phyloP scores from a whole-genome alignment of 495 filamentous ascomycete genomes.

The Lindgomyces ingoldianus region DNA sequence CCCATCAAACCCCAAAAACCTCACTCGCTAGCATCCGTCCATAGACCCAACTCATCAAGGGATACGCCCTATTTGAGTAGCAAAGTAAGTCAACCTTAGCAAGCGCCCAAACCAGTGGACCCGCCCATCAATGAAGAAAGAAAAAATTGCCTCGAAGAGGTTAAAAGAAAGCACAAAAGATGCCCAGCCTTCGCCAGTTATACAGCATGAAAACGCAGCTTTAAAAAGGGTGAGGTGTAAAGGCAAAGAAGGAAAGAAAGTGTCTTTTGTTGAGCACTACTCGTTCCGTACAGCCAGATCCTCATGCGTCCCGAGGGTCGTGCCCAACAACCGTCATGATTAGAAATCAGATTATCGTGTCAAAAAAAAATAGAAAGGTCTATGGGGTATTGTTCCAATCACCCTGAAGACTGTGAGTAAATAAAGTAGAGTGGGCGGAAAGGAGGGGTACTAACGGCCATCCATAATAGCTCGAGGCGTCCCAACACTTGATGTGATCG shows the following conservation, averaged over 20 bases:
- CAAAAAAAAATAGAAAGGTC: constrained; percentile 2
- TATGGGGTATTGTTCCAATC: constrained; percentile 10
- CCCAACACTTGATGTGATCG: constrained; percentile 61
- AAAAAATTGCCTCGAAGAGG: too few relatives aligned
- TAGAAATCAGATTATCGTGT: constrained; percentile 16
- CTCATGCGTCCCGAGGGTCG: not conserved
- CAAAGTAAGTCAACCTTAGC: not conserved
- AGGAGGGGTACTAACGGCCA: constrained; percentile 1
- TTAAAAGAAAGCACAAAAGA: not conserved
- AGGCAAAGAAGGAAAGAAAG: not conserved
- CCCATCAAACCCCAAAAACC: too few relatives aligned
- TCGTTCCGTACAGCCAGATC: not conserved
- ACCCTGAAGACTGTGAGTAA: not conserved
- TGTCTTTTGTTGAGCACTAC: too few relatives aligned
- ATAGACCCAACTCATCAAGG: too few relatives aligned
- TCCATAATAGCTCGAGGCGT: constrained; percentile 61
- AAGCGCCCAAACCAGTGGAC: constrained; percentile 15
- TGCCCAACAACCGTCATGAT: not conserved
- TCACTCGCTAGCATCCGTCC: too few relatives aligned
- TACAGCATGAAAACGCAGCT: not conserved
- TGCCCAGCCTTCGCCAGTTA: not conserved
- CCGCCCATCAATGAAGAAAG: not conserved
- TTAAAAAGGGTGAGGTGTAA: not conserved
- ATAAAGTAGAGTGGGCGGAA: not conserved
- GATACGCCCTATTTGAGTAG: too few relatives aligned